phyloP scores from a whole-genome alignment of 164 flowering plant genomes.

The Tetrastigma voinierianum region DNA sequence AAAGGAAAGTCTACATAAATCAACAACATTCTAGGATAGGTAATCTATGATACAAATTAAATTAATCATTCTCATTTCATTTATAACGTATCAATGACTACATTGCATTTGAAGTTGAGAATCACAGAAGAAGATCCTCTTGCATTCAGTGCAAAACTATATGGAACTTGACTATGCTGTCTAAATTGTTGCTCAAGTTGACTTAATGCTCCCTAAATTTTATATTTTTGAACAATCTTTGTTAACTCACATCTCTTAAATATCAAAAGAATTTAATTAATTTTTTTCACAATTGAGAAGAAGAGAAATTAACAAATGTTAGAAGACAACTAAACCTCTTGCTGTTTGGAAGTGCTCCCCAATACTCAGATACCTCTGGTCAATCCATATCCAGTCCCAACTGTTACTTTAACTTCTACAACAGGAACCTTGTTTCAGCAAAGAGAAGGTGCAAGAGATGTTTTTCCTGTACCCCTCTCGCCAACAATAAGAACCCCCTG shows the following conservation, averaged over 20 bases:
- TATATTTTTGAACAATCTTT: neutral
- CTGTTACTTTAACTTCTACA: slow-evolving; percentile 83
- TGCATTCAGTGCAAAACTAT: neutral
- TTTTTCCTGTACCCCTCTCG: slow-evolving; percentile 96
- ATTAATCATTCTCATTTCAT: too few species aligned
- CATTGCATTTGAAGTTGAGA: neutral
- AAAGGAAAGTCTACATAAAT: too few species aligned
- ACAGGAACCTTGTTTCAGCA: slow-evolving; percentile 95
- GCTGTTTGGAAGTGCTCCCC: slow-evolving; percentile 95
- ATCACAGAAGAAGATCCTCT: neutral
- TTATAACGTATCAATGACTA: neutral
- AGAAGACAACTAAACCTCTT: slow-evolving; percentile 72
- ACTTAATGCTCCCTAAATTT: neutral
- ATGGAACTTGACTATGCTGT: neutral
- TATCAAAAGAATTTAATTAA: neutral
- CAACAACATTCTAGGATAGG: neutral
- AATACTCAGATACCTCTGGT: slow-evolving; percentile 95
- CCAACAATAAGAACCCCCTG: slow-evolving; percentile 99
- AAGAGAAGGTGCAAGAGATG: slow-evolving; percentile 89
- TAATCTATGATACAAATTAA: neutral
- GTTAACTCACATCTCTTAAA: neutral
- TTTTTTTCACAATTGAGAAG: neutral
- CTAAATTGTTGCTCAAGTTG: neutral
- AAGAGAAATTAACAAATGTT: neutral
- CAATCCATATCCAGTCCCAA: slow-evolving; percentile 95